Evolutionary conservation across 2,329 filamentous ascomycete species (phyloP), one percentile per base, ranked within the genome.

Genomic region (Fusarium hostae): DNA sequence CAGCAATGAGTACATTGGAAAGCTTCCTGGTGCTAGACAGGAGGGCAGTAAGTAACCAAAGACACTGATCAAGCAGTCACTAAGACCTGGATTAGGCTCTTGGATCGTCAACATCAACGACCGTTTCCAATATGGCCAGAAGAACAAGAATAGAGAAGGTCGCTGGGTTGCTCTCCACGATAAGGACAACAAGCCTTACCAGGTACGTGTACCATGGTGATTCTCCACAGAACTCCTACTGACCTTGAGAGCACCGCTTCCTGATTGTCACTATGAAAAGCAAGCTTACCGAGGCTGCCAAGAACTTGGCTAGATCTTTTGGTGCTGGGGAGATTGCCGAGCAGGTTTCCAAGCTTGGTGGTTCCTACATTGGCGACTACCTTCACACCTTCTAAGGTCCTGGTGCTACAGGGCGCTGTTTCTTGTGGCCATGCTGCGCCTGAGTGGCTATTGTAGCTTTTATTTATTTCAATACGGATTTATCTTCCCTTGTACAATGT

Each of bases 121-220:
- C 10, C 50, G 43, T 1, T 74, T 74, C 47, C 72, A 74, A 43
- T 74, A 74, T 7, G 72, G 72, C 4, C 44, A 74, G 68, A 72
- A 66, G 60, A 74, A 66, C 47, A 63, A 45, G 18, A 56, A n/a
- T 24, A 68, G 72, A 1, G 68, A 74, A 0, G 51, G 51, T 0
- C 72, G 72, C 12, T 74, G 71, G 71, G 18, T 74, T 3, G 59
- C 30, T 12, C 62, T 74, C 2, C 72, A 74, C 1, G 66, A 74
- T n/a, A 70, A 66, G 40, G 55, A 48, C 6, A 74, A 74, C 59
- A 74, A 68, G 32, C 30, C 51, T 2, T 72, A 66, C 13, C 72
- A 74, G 63, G 72, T 74, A 63, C 5, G 45, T 11, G 15, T 9
- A 34, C 9, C 18, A 45, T 16, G 1, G 1, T 6, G 1, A 1